Evolutionary conservation across 148 eudicot genomes (phyloP), one percentile per base, ranked within the genome.

Genomic region (Diospyros lotus): DNA sequence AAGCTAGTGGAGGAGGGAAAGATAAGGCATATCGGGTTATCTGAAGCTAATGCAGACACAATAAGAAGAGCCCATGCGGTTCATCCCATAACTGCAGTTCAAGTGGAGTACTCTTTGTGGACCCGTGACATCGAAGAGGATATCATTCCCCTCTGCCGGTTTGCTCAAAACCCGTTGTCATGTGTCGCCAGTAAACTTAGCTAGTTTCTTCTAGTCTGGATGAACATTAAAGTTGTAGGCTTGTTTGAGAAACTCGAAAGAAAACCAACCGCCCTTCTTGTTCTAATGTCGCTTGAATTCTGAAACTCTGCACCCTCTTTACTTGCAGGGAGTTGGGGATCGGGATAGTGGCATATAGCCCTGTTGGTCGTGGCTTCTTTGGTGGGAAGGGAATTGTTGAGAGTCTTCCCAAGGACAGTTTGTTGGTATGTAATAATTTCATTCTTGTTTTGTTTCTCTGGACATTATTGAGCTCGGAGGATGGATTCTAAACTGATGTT

Each of bases 1-100:
- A 87, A 85, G 69, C 82, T 87, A 66, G 90, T 85, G 53, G 90
- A 83, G 39, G 90, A 87, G 78, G 88, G 90, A 42, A 87, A 87
- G 75, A 79, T 87, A 64, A 85, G 75, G 73, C 79, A 83, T 67
- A 77, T 87, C 42, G 90, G 90, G 1, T 68, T 87, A 64, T 87
- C 88, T 55, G 88, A 87, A 79, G 88, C 90, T 55, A 80, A 78
- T 54, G 73, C 59, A 8, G 83, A 77, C 73, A 87, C 91, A 44
- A 60, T 85, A 53, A 81, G 73, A 69, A 82, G 91, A 51, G 91
- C 91, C 17, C 87, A 87, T 71, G 66, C 75, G 1, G 85, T 87
- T 73, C 88, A 87, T 65, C 91, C 91, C 2, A 78, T 87, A 8
- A 81, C 87, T n/a, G 85, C 84, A 4, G 76, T 85, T 64, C 80